Percentiles rank a stretch among this genome's conserved stretches.
phyloP scores from a whole-genome alignment of 352 stramenopile genomes.

The Globisporangium solare region DNA sequence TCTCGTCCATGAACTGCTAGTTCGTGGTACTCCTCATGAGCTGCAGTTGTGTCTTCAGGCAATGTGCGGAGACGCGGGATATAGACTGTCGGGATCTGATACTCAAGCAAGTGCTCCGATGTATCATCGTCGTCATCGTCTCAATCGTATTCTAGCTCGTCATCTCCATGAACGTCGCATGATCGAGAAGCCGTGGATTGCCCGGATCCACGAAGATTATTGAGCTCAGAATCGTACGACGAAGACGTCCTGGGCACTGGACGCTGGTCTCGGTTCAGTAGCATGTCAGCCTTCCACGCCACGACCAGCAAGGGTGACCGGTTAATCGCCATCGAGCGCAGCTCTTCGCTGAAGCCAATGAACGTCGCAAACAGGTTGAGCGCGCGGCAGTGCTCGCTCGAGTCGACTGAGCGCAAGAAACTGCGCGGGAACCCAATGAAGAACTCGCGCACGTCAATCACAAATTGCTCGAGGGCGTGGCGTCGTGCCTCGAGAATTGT shows the following conservation, averaged over 20 bases:
- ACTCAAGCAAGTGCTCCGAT: neutral
- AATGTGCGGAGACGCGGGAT: constrained; percentile 5
- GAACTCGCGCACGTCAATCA: constrained; percentile 35
- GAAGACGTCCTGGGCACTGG: neutral
- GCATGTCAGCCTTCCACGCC: constrained; percentile 17
- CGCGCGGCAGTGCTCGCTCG: constrained; percentile 35
- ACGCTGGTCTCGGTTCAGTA: constrained; percentile 6
- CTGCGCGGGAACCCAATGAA: constrained; percentile 44
- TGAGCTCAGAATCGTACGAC: neutral
- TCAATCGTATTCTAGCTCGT: neutral
- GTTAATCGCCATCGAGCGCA: constrained; percentile 17
- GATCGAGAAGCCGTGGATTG: neutral
- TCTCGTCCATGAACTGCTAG: constrained; percentile 1
- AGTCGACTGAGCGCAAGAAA: constrained; percentile 42
- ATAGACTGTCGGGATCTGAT: constrained; percentile 8
- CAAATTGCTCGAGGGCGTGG: constrained; percentile 43
- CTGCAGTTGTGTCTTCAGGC: neutral
- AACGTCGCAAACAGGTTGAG: constrained; percentile 36
- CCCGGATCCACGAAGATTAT: neutral
- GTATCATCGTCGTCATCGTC: constrained; percentile 8
- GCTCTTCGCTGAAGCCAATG: constrained; percentile 34
- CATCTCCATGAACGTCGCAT: neutral
- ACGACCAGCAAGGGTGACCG: constrained; percentile 15
- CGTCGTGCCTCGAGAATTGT: constrained; percentile 34
- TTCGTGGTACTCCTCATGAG: neutral